These are phyloP conservation scores for Paecilomyces sp. DNA, from an alignment of 2,329 filamentous ascomycete species.

Conservation along the genomic window DNA sequence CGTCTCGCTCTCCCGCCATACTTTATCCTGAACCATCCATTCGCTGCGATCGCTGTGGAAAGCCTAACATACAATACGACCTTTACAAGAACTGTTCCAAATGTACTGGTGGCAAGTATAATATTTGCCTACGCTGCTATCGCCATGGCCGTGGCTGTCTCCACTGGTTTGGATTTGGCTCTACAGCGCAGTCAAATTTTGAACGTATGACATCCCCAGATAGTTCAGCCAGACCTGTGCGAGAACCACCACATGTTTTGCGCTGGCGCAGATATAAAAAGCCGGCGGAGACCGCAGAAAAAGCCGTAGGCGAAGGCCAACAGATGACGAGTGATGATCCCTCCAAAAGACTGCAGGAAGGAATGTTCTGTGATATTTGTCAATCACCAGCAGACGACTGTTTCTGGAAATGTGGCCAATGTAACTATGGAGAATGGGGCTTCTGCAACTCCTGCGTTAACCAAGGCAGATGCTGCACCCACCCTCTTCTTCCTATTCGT, in stretches of 20 bases:
- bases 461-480: slow-evolving; percentile 71
- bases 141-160: slow-evolving; percentile 67
- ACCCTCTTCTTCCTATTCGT: slow-evolving; percentile 69
- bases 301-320: slow-evolving; percentile 33
- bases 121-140: slow-evolving; percentile 77
- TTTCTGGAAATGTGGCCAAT: slow-evolving; percentile 82
- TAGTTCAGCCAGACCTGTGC: slow-evolving; percentile 28
- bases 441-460: slow-evolving; percentile 87
- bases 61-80: slow-evolving; percentile 70
- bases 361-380: slow-evolving; percentile 79
- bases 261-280: slow-evolving; percentile 26
- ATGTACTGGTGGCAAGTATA: slow-evolving; percentile 66
- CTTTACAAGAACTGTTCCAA: slow-evolving; percentile 74
- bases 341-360: slow-evolving; percentile 60
- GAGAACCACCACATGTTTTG: slow-evolving; percentile 48
- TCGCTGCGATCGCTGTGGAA: slow-evolving; percentile 64
- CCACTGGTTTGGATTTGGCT: slow-evolving; percentile 83
- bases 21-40: slow-evolving; percentile 65
- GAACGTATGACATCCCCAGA: slow-evolving; percentile 40
- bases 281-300: slow-evolving; percentile 18
- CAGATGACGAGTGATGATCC: slow-evolving; percentile 61
- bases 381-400: slow-evolving; percentile 67
- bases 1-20: slow-evolving; percentile 13
- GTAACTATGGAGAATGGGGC: slow-evolving; percentile 91
- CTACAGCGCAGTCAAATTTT: slow-evolving; percentile 62